These are phyloP conservation scores for Cercospora sp. DNA, from an alignment of 2,329 filamentous ascomycete genomes.

Conservation along the genomic window DNA sequence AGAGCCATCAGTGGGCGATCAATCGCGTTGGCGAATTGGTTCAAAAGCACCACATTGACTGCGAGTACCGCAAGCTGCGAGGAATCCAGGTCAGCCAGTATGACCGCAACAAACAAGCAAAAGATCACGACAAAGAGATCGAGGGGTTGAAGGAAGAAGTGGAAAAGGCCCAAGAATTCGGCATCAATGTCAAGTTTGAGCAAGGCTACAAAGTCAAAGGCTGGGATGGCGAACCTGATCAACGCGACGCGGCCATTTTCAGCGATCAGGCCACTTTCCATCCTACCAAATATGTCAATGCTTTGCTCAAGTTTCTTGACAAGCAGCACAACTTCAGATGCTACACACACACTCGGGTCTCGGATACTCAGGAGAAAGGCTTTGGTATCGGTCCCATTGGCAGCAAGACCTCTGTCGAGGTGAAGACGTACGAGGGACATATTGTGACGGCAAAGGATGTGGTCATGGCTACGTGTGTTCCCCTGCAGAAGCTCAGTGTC, in stretches of 20 bases:
- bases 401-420: constrained; percentile 46
- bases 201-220: constrained; percentile 52
- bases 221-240: constrained; percentile 54
- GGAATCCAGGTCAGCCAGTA: constrained; percentile 56
- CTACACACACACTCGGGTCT: constrained; percentile 54
- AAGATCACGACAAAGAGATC: constrained; percentile 50
- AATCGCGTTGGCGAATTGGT: constrained; percentile 54
- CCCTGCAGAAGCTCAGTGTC: constrained; percentile 56
- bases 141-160: constrained; percentile 50
- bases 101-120: constrained; percentile 37
- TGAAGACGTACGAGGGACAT: constrained; percentile 50
- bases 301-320: constrained; percentile 54
- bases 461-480: constrained; percentile 57
- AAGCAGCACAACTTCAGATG: constrained; percentile 56
- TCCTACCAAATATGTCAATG: constrained; percentile 57
- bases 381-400: constrained; percentile 48
- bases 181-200: constrained; percentile 46
- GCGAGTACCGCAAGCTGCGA: constrained; percentile 55
- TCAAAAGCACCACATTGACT: constrained; percentile 54
- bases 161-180: constrained; percentile 46
- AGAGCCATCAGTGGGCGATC: constrained; percentile 58
- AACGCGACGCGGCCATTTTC: constrained; percentile 53
- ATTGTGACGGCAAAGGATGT: constrained; percentile 52
- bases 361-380: constrained; percentile 52
- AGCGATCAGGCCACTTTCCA: constrained; percentile 56